A percentile compares a stretch with the other conserved stretches of the same genome.
Conservation (phyloP, 106 monocot genomes). For the Allium cepa region DNA sequence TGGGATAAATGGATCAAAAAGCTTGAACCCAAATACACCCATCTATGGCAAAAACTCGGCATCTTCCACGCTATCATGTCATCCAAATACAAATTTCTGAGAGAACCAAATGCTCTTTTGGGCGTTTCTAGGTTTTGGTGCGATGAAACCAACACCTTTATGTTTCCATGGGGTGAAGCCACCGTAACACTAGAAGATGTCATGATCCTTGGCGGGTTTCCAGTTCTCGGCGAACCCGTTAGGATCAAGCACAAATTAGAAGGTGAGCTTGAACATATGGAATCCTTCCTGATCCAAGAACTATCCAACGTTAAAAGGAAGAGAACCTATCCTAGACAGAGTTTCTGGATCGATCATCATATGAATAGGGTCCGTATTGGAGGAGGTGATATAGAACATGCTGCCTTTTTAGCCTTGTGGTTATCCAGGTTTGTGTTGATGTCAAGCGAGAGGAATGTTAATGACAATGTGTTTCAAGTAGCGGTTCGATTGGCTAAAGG, state of each 20-base stretch:
- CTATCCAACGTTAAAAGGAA: neutral
- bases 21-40: constrained; percentile 24
- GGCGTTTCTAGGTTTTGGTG: constrained; percentile 42
- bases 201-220: too few relatives aligned
- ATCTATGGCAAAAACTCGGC: constrained; percentile 46
- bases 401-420: constrained; percentile 67
- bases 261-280: too few relatives aligned
- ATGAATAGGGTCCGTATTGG: constrained; percentile 5
- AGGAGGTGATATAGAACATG: constrained; percentile 36
- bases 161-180: too few relatives aligned
- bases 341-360: neutral
- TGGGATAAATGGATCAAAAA: constrained; percentile 66
- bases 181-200: too few relatives aligned
- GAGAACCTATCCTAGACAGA: neutral
- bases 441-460: constrained; percentile 15
- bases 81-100: constrained; percentile 35
- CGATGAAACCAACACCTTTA: neutral
- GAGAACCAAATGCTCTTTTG: constrained; percentile 26
- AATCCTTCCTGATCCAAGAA: too few relatives aligned
- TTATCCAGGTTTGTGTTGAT: constrained; percentile 60
- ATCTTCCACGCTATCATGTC: constrained; percentile 52
- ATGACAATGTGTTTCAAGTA: constrained; percentile 30
- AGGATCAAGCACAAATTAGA: too few relatives aligned
- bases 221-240: too few relatives aligned
- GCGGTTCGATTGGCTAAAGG: constrained; percentile 47